Evolutionary conservation across 176 grass and related monocot species (phyloP), one percentile per base, ranked within the genome.

Genomic region (Carex myosuroides): DNA sequence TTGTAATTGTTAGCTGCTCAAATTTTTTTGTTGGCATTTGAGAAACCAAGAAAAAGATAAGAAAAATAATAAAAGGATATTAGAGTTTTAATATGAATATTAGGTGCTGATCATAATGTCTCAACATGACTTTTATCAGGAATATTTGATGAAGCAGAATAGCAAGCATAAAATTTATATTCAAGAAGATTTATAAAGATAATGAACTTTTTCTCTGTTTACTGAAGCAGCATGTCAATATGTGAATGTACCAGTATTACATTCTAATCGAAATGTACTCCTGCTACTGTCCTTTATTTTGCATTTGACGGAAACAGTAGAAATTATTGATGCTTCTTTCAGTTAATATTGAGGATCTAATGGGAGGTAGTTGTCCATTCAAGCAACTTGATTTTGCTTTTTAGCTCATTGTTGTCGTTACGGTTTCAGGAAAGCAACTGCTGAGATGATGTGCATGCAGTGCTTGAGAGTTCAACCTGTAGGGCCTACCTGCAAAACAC

Each of bases 381-480:
- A 8, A 35, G 54, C 50, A 56, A 81, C 22, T 21, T 16, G 0
- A 62, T 42, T 81, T 56, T 30, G 22, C 33, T 14, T 21, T 21
- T 63, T 62, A 41, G 33, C 58, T 63, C 42, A 18, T 4, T 54
- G 0, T 55, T 3, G n/a, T 64, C 50, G 4, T 65, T 81, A 60
- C 67, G 44, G 81, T 55, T 89, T 69, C 87, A 99, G 97, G 88
- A 99, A 99, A 94, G 89, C 89, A 81, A 94, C 91, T 78, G 85
- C 71, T 80, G 93, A 99, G 81, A 99, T 99, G 97, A 99, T 99
- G 97, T 99, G 97, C 81, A 99, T 99, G 97, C 80, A 76, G 26
- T 99, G 97, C 79, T 74, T 99, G 81, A 94, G 86, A 82, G 73
- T 99, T 88, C 97, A 99, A 84, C 93, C 91, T 73, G 88, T 99